phyloP scores from a whole-genome alignment of 768 basidiomycete genomes.

The Crassisporium funariophilum region DNA sequence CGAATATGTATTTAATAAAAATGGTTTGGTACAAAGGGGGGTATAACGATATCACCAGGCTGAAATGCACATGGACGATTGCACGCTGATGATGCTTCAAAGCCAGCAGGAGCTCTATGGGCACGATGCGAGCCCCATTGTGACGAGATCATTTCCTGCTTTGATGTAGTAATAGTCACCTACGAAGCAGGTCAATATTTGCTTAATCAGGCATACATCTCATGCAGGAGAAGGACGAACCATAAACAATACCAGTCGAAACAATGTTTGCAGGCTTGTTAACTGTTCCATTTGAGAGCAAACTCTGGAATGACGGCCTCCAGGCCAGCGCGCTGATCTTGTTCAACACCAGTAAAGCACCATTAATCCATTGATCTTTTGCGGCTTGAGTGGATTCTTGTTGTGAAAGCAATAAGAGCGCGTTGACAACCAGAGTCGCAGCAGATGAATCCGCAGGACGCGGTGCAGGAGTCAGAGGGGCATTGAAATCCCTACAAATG shows the following conservation, averaged over 20 bases:
- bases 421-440: slow-evolving; percentile 62
- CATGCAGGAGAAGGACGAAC: no score
- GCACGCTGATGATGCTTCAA: background rate
- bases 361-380: slow-evolving; percentile 43
- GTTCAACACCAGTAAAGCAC: slow-evolving; percentile 53
- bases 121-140: slow-evolving; percentile 45
- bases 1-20: no score
- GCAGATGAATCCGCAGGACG: slow-evolving; percentile 72
- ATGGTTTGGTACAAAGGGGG: no score
- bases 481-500: slow-evolving; percentile 68
- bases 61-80: no score
- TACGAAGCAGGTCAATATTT: slow-evolving; percentile 21
- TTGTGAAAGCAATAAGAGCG: slow-evolving; percentile 57
- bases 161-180: slow-evolving; percentile 68
- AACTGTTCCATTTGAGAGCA: slow-evolving; percentile 68
- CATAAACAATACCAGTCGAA: slow-evolving; percentile 59
- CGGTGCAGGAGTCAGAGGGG: slow-evolving; percentile 53
- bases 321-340: slow-evolving; percentile 55
- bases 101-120: slow-evolving; percentile 1
- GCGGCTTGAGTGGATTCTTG: slow-evolving; percentile 36
- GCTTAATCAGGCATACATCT: background rate
- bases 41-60: no score
- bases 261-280: slow-evolving; percentile 57
- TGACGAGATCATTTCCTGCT: slow-evolving; percentile 54
- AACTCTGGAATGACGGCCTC: slow-evolving; percentile 62